A percentile compares a stretch with the other conserved stretches of the same genome.
Conservation (phyloP, 352 stramenopile genomes). For the Phytopythium montanum region DNA sequence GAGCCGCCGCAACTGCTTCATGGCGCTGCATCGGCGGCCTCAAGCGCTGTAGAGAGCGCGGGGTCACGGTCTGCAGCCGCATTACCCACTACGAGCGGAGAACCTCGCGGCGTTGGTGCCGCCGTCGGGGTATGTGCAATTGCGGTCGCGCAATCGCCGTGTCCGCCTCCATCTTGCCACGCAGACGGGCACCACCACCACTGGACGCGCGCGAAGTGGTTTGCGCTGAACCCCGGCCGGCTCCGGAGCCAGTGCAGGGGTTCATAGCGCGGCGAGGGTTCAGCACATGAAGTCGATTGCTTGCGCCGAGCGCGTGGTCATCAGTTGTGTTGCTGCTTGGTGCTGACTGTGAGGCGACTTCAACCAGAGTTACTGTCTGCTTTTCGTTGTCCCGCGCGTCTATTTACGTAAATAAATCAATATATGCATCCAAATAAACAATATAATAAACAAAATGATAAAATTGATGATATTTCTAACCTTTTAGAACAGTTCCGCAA, state of each 20-base stretch:
- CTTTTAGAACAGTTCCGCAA: too few relatives aligned
- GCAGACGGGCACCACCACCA: background rate
- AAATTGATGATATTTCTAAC: too few relatives aligned
- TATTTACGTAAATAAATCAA: too few relatives aligned
- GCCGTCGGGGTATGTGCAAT: constrained; percentile 1
- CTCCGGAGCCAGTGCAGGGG: background rate
- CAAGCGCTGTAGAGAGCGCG: background rate
- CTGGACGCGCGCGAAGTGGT: too few relatives aligned
- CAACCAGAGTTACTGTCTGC: too few relatives aligned
- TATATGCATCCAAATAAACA: too few relatives aligned
- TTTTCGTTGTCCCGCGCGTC: too few relatives aligned
- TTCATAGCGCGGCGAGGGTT: background rate
- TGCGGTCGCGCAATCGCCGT: background rate
- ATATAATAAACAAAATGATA: too few relatives aligned
- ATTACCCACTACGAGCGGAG: background rate
- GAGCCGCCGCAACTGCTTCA: background rate
- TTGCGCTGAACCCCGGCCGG: background rate
- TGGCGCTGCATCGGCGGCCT: background rate
- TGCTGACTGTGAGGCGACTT: too few relatives aligned
- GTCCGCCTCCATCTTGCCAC: constrained; percentile 1
- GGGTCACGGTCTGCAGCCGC: background rate
- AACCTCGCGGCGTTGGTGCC: background rate
- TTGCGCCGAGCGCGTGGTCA: too few relatives aligned
- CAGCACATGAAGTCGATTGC: too few relatives aligned
- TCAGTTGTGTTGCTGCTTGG: too few relatives aligned